Evolutionary conservation across 345 rosid genomes (phyloP), one percentile per base, ranked within the genome.

Genomic region (Lagerstroemia speciosa): DNA sequence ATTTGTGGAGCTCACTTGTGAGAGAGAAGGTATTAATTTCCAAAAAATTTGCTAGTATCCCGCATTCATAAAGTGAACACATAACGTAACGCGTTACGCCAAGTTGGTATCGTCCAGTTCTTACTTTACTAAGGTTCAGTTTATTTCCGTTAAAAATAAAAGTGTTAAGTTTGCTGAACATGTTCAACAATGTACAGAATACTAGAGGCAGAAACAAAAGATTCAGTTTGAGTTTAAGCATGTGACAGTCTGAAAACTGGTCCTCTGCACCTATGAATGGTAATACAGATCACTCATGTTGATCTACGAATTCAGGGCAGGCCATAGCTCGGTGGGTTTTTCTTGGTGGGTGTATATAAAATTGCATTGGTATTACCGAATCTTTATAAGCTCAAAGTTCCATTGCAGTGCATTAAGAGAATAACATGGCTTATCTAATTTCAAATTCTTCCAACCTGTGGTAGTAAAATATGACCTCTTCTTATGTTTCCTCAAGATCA

Each of bases 11-110:
- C 78, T 83, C 86, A 52, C 81, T 86, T 55, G 83, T 93, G 64
- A 86, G 94, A 71, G 98, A 91, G 71, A 90, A 85, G 96, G 98
- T 93, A 83, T 17, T 43, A 22, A 72, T 52, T 37, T 66, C 70
- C 31, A 16, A 38, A 37, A 31, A 6, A 33, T 58, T 33, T 32
- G 22, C 33, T 6, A 37, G 24, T 32, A 34, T 62, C 17, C 24
- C 6, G 22, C 41, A 31, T 16, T 62, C n/a, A 37, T 62, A 26
- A 62, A 37, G 30, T 34, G 67, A 34, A 38, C 48, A 64, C 22
- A 64, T 36, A 8, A 36, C 19, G 6, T 17, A 33, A 62, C 37
- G 31, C 31, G 19, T 14, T 37, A 17, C 65, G 4, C 14, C 2
- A 12, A 14, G 19, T 17, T 12, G 19, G 3, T 27, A 9, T 11